Evolutionary conservation across 495 filamentous ascomycete species (phyloP), one percentile per base, ranked within the genome.

Genomic region (Penicillium verhagenii): DNA sequence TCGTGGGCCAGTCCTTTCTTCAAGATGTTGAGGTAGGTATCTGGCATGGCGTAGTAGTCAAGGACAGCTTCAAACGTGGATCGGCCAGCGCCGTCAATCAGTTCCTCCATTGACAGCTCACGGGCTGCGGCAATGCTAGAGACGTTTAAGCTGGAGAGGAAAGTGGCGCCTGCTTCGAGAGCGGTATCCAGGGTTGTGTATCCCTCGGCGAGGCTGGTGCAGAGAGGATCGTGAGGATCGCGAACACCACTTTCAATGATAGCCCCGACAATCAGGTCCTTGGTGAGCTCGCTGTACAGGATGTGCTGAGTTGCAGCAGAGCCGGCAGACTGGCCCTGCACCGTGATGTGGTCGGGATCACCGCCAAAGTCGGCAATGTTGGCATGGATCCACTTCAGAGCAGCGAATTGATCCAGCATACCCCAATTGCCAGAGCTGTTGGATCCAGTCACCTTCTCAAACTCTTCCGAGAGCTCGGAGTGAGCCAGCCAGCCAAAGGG

Each of bases 311-410:
- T 47, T 9, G 44, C 44, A 14, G 44, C 44, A 1, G 44, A 47
- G 6, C 44, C 44, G 18, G 44, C 61, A n/a, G 63, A 65, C 54
- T 76, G 65, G 3, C 75, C 74, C 69, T 66, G 72, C 16, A 75
- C 68, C 5, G 73, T 76, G 28, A 78, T 69, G 14, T 68, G 64
- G 18, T 65, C 47, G 20, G 72, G 78, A 60, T 88, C 82, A 23
- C 84, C 85, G 39, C 83, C 85, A 40, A 88, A 88, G 10, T 71
- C 50, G 2, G 59, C 64, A 56, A 78, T 78, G 47, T 78, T 77
- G 23, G 70, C 68, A 14, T 74, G 66, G 16, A 80, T 73, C 73
- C 79, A 84, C 62, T 82, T 72, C 8, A 83, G 66, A 8, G 52
- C 54, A 5, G 39, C 47, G 4, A 47, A 19, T 6, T 47, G 44